phyloP scores from a whole-genome alignment of 192 early-diverging fungal species.

The Linnemannia schmuckeri region DNA sequence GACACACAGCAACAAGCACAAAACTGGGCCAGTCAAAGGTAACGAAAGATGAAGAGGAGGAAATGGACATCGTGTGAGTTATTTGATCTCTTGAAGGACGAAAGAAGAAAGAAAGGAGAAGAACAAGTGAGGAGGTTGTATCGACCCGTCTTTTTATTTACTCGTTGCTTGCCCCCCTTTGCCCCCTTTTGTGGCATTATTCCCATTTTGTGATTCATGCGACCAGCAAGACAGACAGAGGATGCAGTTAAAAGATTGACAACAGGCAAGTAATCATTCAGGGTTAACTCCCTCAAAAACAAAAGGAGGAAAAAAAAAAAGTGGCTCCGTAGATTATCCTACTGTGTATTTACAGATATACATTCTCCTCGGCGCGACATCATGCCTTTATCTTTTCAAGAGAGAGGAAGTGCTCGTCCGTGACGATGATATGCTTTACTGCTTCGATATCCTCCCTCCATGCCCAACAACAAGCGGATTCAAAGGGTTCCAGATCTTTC shows the following conservation, averaged over 20 bases:
- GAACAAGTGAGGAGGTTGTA: background rate
- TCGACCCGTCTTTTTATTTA: background rate
- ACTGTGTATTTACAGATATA: no score
- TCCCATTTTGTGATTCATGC: background rate
- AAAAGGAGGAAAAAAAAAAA: no score
- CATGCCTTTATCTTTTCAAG: no score
- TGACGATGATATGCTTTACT: no score
- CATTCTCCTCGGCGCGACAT: no score
- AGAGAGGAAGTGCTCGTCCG: no score
- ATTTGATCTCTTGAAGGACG: background rate
- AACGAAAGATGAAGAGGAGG: background rate
- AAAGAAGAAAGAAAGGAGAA: background rate
- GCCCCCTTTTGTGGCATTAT: background rate
- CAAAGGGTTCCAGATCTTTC: no score
- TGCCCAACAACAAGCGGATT: no score
- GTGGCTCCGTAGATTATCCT: no score
- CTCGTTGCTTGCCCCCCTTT: background rate
- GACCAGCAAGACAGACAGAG: background rate
- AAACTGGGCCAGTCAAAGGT: background rate
- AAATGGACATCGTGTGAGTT: background rate
- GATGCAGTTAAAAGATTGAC: background rate
- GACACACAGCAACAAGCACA: background rate
- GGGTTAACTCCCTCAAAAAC: no score
- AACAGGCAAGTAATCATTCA: background rate
- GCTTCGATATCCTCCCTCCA: no score